A percentile compares a stretch with the other conserved stretches of the same genome.
These are phyloP conservation scores for Diaporthe sp. DNA, from an alignment of 2,329 filamentous ascomycete species.

Conservation along the genomic window DNA sequence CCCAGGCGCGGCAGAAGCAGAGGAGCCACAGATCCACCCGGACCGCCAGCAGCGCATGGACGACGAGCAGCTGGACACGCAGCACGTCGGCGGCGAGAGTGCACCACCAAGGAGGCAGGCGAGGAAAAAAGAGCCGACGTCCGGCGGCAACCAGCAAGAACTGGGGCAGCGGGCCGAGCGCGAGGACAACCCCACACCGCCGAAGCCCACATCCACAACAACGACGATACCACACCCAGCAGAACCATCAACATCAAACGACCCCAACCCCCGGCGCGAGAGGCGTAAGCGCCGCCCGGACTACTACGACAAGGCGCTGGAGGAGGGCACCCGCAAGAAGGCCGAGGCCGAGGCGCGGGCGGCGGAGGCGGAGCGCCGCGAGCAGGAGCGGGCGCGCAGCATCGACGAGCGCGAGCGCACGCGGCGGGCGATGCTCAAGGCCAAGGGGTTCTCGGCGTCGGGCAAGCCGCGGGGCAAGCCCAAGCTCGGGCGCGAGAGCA, in stretches of 20 bases:
- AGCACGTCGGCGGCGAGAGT: slow-evolving; percentile 49
- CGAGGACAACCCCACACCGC: neutral
- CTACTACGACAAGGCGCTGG: slow-evolving; percentile 76
- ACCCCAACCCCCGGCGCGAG: slow-evolving; percentile 3
- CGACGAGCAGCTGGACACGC: slow-evolving; percentile 19
- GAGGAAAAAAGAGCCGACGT: slow-evolving; percentile 30
- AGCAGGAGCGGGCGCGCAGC: slow-evolving; percentile 75
- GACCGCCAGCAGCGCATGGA: slow-evolving; percentile 1
- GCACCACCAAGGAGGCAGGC: slow-evolving; percentile 24
- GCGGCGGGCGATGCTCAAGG: slow-evolving; percentile 79
- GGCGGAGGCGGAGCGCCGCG: slow-evolving; percentile 60
- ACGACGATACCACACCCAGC: slow-evolving; percentile 38
- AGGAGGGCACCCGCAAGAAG: slow-evolving; percentile 59
- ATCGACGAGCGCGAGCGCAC: slow-evolving; percentile 75
- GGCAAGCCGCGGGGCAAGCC: slow-evolving; percentile 76
- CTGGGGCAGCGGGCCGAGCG: slow-evolving; percentile 18
- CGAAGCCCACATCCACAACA: neutral
- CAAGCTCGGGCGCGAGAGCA: slow-evolving; percentile 86
- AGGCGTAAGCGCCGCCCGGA: slow-evolving; percentile 57
- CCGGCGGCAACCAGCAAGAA: neutral
- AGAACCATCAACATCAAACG: slow-evolving; percentile 4
- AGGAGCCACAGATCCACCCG: slow-evolving; percentile 49
- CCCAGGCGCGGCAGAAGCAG: slow-evolving; percentile 42
- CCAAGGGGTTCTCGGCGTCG: slow-evolving; percentile 70
- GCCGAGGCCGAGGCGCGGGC: slow-evolving; percentile 58